These are phyloP conservation scores for Claviceps sp. DNA, from an alignment of 2,329 filamentous ascomycete species.

Conservation along the genomic window DNA sequence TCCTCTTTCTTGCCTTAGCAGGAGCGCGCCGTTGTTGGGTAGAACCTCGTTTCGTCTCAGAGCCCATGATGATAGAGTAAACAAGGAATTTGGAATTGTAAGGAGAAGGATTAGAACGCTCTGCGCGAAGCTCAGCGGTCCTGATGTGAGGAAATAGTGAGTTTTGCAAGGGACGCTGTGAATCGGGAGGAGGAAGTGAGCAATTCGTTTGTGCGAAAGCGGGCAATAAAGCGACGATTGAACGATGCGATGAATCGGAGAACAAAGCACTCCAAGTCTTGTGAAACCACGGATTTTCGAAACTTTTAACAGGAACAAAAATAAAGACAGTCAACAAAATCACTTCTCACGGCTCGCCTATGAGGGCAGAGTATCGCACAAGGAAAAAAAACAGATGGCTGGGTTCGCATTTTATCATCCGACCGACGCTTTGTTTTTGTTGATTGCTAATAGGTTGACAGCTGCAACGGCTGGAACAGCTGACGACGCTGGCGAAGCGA, in stretches of 20 bases:
- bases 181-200: not conserved
- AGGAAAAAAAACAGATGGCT: not conserved
- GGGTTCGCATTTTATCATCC: not conserved
- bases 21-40: slow-evolving; percentile 10
- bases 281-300: not conserved
- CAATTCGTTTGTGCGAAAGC: not conserved
- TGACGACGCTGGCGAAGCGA: not conserved
- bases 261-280: not conserved
- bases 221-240: not conserved
- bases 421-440: not conserved
- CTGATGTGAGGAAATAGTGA: not conserved
- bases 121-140: not conserved
- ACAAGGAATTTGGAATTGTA: not conserved
- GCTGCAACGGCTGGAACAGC: slow-evolving; percentile 2
- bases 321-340: not conserved
- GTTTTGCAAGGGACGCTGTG: not conserved
- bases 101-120: not conserved
- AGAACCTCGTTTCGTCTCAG: slow-evolving; percentile 4
- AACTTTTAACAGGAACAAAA: not conserved
- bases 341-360: not conserved
- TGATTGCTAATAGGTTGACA: not conserved
- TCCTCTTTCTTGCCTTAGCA: slow-evolving; percentile 4
- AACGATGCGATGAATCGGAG: not conserved
- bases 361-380: not conserved
- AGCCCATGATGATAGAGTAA: slow-evolving; percentile 4